A percentile compares a stretch with the other conserved stretches of the same genome.
Evolutionary conservation across 768 basidiomycete genomes (phyloP).

Genomic region (Mycena albidolilacea): DNA sequence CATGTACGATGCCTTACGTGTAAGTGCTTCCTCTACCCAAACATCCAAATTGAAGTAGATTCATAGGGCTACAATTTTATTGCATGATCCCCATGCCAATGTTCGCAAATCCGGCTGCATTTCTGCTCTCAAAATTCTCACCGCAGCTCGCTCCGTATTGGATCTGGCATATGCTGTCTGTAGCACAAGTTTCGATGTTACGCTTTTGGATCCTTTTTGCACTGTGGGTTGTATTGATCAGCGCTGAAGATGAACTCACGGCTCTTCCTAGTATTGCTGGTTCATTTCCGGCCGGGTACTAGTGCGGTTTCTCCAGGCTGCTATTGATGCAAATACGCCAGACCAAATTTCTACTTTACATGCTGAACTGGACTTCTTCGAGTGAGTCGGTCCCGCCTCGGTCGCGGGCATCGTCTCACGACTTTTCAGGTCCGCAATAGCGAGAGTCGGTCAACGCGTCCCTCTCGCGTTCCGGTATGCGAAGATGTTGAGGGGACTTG

Average conservation of each 20-base stretch:
- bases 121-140: constrained; percentile 78
- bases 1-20: constrained; percentile 61
- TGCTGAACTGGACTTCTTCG: constrained; percentile 77
- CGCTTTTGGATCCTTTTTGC: constrained; percentile 79
- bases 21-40: constrained; percentile 42
- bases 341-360: constrained; percentile 74
- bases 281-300: constrained; percentile 78
- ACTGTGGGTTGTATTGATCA: constrained; percentile 59
- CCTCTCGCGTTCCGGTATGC: constrained; percentile 76
- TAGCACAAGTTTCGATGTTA: constrained; percentile 82
- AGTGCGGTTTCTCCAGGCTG: constrained; percentile 75
- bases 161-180: constrained; percentile 77
- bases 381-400: constrained; percentile 57
- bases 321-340: constrained; percentile 67
- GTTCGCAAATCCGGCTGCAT: constrained; percentile 71
- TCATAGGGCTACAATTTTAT: constrained; percentile 73
- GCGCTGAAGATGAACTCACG: constrained; percentile 8
- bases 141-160: constrained; percentile 75
- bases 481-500: constrained; percentile 69
- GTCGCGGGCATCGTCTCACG: constrained; percentile 11
- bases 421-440: constrained; percentile 65
- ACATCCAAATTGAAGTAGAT: constrained; percentile 24
- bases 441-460: constrained; percentile 75
- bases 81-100: constrained; percentile 85
- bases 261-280: constrained; percentile 70